Evolutionary conservation across 257 asterid species (phyloP), one percentile per base, ranked within the genome.

Genomic region (Forsythia suspensa): DNA sequence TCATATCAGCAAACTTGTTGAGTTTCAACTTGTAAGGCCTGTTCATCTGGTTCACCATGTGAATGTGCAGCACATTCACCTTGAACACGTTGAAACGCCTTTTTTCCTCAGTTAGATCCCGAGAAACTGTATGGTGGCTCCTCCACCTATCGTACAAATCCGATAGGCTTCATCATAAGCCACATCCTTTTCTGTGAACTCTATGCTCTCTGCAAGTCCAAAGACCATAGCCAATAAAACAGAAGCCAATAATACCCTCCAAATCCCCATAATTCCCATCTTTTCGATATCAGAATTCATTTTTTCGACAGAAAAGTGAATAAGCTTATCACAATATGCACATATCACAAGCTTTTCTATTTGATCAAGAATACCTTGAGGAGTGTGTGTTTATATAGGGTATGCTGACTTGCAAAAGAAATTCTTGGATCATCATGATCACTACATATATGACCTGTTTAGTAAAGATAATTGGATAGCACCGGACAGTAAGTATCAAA

Each of bases 131-230:
- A 77, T 91, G 97, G 70, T 90, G 92, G 88, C 92, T 89, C 81
- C 98, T 86, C 98, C 98, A 95, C 73, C 86, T 86, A 43, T 93
- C 90, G 37, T 95, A 93, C 85, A 93, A 65, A 41, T 85, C 83
- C 97, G 92, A 95, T n/a, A 93, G 70, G 80, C 87, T 85, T 95
- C 98, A n/a, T 93, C 98, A 6, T 97, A 90, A 38, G 76, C 88
- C 46, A 88, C 21, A 83, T 95, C 99, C 65, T 85, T 89, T n/a
- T 95, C 99, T 0, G 92, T 86, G 89, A 93, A 86, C 43, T 93
- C 97, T 20, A 92, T 34, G 89, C 96, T 55, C 18, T 76, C 51
- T 12, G 89, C 92, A 44, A 86, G 76, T 46, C 77, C 86, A 8
- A 89, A 69, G 57, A 76, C 73, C 79, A 74, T 36, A 51, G 90